A percentile compares a stretch with the other conserved stretches of the same genome.
Evolutionary conservation across 2,329 filamentous ascomycete species (phyloP).

Genomic region (Parasarocladium wereldwijsianum): DNA sequence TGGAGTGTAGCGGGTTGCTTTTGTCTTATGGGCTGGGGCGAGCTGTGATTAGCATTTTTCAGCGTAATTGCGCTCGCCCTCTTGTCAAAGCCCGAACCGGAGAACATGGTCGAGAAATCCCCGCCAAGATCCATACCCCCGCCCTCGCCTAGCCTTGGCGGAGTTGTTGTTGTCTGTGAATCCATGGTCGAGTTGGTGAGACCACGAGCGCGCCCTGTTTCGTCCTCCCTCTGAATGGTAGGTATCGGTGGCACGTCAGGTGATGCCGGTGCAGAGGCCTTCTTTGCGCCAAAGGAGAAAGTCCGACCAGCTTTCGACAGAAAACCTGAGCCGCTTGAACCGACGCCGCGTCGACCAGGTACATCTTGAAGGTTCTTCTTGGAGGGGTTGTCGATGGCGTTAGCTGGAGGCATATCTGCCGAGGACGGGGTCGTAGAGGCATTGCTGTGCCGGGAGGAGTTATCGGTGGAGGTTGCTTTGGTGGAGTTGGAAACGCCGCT

Average conservation of each 20-base stretch:
- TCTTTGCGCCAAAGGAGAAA: slow-evolving; percentile 43
- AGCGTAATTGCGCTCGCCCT: slow-evolving; percentile 34
- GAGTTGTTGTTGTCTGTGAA: slow-evolving; percentile 40
- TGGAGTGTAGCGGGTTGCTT: slow-evolving; percentile 29
- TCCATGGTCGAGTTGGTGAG: slow-evolving; percentile 37
- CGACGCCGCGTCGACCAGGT: slow-evolving; percentile 6
- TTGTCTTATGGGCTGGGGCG: slow-evolving; percentile 25
- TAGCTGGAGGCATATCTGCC: slow-evolving; percentile 22
- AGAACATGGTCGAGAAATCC: slow-evolving; percentile 42
- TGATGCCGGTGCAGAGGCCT: slow-evolving; percentile 20
- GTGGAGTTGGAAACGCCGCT: slow-evolving; percentile 48
- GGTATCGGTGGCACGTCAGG: slow-evolving; percentile 24
- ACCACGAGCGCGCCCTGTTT: slow-evolving; percentile 27
- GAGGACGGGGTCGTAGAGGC: slow-evolving; percentile 47
- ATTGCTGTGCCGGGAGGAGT: slow-evolving; percentile 47
- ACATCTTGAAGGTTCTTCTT: slow-evolving; percentile 25
- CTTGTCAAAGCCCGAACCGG: slow-evolving; percentile 32
- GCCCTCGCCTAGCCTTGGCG: slow-evolving; percentile 29
- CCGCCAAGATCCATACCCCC: slow-evolving; percentile 37
- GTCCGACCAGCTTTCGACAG: slow-evolving; percentile 41
- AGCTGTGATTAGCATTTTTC: slow-evolving; percentile 19
- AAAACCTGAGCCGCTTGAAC: slow-evolving; percentile 31
- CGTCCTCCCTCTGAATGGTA: slow-evolving; percentile 16
- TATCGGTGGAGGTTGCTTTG: slow-evolving; percentile 43
- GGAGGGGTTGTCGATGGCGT: slow-evolving; percentile 10